phyloP scores from a whole-genome alignment of 768 basidiomycete species.

The Pleurotus ostreatus region DNA sequence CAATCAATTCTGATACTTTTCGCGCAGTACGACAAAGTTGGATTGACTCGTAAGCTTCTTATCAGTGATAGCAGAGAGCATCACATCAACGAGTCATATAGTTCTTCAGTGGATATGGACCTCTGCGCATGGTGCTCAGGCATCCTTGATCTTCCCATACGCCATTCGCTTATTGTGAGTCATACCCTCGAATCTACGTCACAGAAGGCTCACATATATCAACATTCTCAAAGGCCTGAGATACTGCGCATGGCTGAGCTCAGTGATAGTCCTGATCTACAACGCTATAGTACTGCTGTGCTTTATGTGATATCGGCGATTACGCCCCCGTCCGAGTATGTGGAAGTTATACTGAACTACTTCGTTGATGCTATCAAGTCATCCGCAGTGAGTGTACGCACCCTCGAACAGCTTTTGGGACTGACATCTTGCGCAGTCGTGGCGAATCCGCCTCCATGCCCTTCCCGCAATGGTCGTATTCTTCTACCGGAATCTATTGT shows the following conservation, averaged over 20 bases:
- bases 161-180: constrained; percentile 73
- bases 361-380: constrained; percentile 73
- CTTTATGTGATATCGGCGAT: constrained; percentile 81
- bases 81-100: constrained; percentile 25
- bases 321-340: constrained; percentile 64
- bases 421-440: constrained; percentile 64
- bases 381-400: constrained; percentile 52
- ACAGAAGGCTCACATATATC: neutral
- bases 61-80: neutral
- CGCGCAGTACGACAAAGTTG: constrained; percentile 79
- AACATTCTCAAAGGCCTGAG: constrained; percentile 57
- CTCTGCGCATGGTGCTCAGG: constrained; percentile 70
- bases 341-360: constrained; percentile 54
- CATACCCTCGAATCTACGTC: constrained; percentile 5
- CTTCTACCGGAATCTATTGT: constrained; percentile 85
- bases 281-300: constrained; percentile 75
- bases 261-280: constrained; percentile 80
- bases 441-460: constrained; percentile 85
- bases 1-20: constrained; percentile 9
- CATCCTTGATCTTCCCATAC: constrained; percentile 74
- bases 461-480: constrained; percentile 87
- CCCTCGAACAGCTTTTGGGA: constrained; percentile 9
- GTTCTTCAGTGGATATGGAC: constrained; percentile 81
- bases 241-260: constrained; percentile 89
- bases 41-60: constrained; percentile 61